Conservation (phyloP, 2,329 filamentous ascomycete species). For the Tetracladium maxilliforme region DNA sequence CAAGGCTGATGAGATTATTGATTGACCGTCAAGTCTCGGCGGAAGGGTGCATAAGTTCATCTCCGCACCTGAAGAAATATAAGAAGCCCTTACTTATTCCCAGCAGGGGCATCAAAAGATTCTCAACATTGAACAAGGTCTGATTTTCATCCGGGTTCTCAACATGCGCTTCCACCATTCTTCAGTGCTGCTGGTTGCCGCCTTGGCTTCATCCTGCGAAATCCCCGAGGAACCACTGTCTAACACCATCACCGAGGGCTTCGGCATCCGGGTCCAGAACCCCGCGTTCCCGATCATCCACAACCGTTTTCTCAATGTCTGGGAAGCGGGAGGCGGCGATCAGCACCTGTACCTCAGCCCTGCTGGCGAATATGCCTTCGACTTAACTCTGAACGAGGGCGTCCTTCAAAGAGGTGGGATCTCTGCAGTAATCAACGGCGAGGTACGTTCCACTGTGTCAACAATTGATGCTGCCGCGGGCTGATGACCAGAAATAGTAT, state of each 20-base stretch:
- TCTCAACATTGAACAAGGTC: too few relatives aligned
- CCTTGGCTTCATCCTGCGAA: conserved; percentile 14
- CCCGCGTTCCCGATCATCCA: conserved; percentile 18
- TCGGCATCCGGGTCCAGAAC: conserved; percentile 21
- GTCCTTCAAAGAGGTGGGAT: conserved; percentile 16
- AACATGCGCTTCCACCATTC: too few relatives aligned
- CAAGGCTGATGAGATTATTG: too few relatives aligned
- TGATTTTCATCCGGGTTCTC: too few relatives aligned
- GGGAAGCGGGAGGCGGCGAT: conserved; percentile 22
- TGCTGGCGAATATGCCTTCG: conserved; percentile 18
- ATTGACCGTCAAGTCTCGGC: too few relatives aligned
- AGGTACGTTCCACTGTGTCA: conserved; percentile 13
- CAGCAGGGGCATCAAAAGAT: too few relatives aligned
- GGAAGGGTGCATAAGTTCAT: too few relatives aligned
- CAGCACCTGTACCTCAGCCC: conserved; percentile 22
- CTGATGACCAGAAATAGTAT: conserved; percentile 13
- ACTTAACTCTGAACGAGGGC: conserved; percentile 21
- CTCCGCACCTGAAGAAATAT: too few relatives aligned
- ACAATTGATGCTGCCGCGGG: background rate
- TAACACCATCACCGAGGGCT: conserved; percentile 17
- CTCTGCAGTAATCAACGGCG: conserved; percentile 26
- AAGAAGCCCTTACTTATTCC: too few relatives aligned
- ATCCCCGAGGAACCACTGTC: conserved; percentile 14
- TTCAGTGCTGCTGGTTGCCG: too few relatives aligned
- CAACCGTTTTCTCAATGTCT: conserved; percentile 20